Conservation (phyloP, 345 rosid genomes). For the Citrus trifoliata region DNA sequence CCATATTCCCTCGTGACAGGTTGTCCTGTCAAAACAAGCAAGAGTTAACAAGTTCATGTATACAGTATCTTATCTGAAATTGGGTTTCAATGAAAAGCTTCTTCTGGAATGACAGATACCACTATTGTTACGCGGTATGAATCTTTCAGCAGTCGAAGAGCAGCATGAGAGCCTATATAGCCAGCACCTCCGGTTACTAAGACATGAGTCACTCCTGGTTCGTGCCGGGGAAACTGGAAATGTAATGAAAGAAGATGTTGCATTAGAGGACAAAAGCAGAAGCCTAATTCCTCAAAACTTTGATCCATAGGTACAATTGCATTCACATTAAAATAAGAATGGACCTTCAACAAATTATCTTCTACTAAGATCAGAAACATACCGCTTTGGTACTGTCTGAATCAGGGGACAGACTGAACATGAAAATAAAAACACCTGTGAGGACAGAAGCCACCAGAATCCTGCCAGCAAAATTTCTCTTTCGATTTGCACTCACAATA, state of each 20-base stretch:
- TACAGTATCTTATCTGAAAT: not conserved
- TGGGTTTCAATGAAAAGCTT: not conserved
- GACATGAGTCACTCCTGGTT: slow-evolving; percentile 56
- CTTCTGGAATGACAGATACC: slow-evolving; percentile 23
- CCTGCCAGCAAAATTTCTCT: slow-evolving; percentile 23
- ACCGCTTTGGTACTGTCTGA: slow-evolving; percentile 23
- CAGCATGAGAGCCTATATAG: slow-evolving; percentile 78
- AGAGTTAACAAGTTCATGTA: not conserved
- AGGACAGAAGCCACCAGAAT: slow-evolving; percentile 34
- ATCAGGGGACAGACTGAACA: slow-evolving; percentile 31
- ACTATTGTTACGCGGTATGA: slow-evolving; percentile 69
- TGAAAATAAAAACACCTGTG: slow-evolving; percentile 26
- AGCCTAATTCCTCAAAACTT: not conserved
- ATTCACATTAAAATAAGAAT: not conserved
- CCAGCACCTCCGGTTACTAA: slow-evolving; percentile 85
- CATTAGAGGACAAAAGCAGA: not conserved
- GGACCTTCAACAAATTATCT: not conserved
- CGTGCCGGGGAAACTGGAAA: slow-evolving; percentile 41
- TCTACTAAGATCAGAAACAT: not conserved
- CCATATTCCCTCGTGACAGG: slow-evolving; percentile 65
- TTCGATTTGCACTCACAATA: slow-evolving; percentile 22
- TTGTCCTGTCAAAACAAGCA: slow-evolving; percentile 42
- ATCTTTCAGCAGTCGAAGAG: slow-evolving; percentile 57
- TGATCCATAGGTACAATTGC: not conserved
- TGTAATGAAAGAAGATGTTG: not conserved